A percentile compares a stretch with the other conserved stretches of the same genome.
phyloP scores from a whole-genome alignment of 2,329 filamentous ascomycete genomes.

The Alternaria metachromatica region DNA sequence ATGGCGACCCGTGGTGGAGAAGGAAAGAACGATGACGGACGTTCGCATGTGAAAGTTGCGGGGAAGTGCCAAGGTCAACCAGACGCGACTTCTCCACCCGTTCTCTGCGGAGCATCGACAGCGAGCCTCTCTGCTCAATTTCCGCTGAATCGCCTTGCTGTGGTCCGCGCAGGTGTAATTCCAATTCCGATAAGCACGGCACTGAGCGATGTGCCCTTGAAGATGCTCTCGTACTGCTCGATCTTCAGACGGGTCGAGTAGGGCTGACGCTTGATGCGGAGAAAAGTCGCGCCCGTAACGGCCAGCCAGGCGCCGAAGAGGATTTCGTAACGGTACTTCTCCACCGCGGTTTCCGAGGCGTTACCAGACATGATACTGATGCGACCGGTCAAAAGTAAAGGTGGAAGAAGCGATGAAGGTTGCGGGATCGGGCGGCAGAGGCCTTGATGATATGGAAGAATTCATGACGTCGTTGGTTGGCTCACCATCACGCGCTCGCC shows the following conservation, averaged over 20 bases:
- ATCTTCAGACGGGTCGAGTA: constrained; percentile 43
- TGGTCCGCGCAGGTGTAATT: constrained; percentile 28
- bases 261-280: constrained; percentile 44
- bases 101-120: not conserved
- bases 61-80: constrained; percentile 16
- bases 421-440: not conserved
- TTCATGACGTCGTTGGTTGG: constrained; percentile 18
- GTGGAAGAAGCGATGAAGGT: not conserved
- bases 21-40: not conserved
- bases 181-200: constrained; percentile 35
- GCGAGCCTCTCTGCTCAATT: constrained; percentile 4
- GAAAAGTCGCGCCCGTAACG: constrained; percentile 42
- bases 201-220: constrained; percentile 44
- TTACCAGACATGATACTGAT: constrained; percentile 21
- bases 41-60: constrained; percentile 29
- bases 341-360: constrained; percentile 20
- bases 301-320: constrained; percentile 37
- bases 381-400: not conserved
- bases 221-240: constrained; percentile 49
- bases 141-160: constrained; percentile 23
- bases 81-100: not conserved
- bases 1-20: not conserved
- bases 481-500: constrained; percentile 12
- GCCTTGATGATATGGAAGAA: constrained; percentile 1
- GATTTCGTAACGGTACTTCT: constrained; percentile 40